A percentile compares a stretch with the other conserved stretches of the same genome.
These are phyloP conservation scores for Acer saccharum DNA, from an alignment of 345 rosid species.

Conservation along the genomic window DNA sequence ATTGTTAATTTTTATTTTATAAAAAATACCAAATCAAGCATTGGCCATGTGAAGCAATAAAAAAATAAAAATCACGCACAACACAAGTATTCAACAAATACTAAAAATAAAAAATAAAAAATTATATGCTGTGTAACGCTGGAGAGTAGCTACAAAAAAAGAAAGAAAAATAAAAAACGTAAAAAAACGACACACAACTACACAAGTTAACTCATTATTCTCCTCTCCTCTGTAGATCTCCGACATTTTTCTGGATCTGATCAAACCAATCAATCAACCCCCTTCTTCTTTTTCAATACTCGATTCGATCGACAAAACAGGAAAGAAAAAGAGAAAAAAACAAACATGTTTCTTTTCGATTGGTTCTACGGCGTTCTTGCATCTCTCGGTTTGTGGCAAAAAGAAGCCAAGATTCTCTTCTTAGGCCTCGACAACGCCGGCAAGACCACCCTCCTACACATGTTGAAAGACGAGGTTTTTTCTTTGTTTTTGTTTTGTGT, in stretches of 20 bases:
- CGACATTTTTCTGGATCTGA: conserved; percentile 6
- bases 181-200: neutral
- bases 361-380: conserved; percentile 92
- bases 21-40: too few species aligned
- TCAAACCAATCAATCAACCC: neutral
- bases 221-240: conserved; percentile 4
- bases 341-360: conserved; percentile 69
- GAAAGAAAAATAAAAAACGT: neutral
- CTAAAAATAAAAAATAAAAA: neutral
- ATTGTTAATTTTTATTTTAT: too few species aligned
- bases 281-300: neutral
- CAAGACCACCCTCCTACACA: conserved; percentile 94
- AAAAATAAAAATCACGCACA: neutral
- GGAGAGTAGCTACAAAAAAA: neutral
- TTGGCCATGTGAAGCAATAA: neutral
- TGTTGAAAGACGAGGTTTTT: conserved; percentile 88
- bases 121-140: neutral
- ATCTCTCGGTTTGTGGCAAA: conserved; percentile 84
- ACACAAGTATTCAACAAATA: neutral
- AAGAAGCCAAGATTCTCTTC: conserved; percentile 92
- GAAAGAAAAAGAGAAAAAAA: neutral
- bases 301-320: neutral
- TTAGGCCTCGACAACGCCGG: conserved; percentile 96
- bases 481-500: neutral
- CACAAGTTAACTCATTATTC: neutral